Evolutionary conservation across 129 eudicot species (phyloP), one percentile per base, ranked within the genome.

Genomic region (Smallanthus sonchifolius): DNA sequence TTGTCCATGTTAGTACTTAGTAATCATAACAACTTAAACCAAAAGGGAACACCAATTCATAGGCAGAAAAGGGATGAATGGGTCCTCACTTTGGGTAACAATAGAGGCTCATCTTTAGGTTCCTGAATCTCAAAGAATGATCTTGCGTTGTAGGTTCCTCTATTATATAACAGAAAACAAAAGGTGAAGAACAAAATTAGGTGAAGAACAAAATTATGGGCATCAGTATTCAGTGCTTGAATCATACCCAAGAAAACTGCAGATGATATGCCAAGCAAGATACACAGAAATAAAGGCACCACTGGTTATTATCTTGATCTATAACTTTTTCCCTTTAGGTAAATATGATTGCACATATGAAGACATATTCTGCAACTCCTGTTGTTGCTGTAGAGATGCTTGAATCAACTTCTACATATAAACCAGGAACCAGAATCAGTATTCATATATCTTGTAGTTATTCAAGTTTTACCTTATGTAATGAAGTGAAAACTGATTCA

Each of bases 341-440:
- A 83, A 14, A 77, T 81, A 80, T 28, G 90, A 77, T 34, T 90
- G 95, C 39, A 80, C 96, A 72, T 69, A 75, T 49, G 85, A 78
- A 76, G 96, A 79, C 89, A 92, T 89, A 32, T 66, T 81, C 67
- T 92, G 90, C 80, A 92, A 68, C 75, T 82, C 87, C 86, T 86
- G 84, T 63, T 89, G 96, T 70, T 92, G 98, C 61, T 61, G 69
- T 42, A 92, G 76, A 7, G 98, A 88, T 34, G 90, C 90, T 77
- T 87, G 90, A 78, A 92, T 87, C 75, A 92, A 79, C 76, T 83
- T 92, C 98, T 92, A 86, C 86, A 84, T 62, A 55, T 11, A 73
- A 54, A 84, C 19, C 76, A 65, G 47, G 2, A 80, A n/a, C 56
- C 34, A 2, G 38, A 44, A 69, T 67, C 72, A 77, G 73, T 76